A percentile compares a stretch with the other conserved stretches of the same genome.
These are phyloP conservation scores for Ampelomyces quisqualis DNA, from an alignment of 2,329 filamentous ascomycete genomes.

Conservation along the genomic window DNA sequence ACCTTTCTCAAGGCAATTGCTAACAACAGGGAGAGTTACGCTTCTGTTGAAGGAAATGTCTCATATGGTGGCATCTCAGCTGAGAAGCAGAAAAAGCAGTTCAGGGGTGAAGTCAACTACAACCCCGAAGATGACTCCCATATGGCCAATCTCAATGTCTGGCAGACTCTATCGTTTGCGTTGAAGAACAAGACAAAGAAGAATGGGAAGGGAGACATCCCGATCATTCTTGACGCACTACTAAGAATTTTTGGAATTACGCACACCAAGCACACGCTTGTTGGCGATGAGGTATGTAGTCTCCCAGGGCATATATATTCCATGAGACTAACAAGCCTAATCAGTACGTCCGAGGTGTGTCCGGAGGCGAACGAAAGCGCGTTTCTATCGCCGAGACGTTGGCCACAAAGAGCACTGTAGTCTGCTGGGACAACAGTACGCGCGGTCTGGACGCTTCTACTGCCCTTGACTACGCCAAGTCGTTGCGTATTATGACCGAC, in stretches of 20 bases:
- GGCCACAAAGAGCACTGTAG: slow-evolving; percentile 64
- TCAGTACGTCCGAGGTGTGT: slow-evolving; percentile 69
- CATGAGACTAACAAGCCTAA: no score
- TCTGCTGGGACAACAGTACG: slow-evolving; percentile 79
- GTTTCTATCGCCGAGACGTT: slow-evolving; percentile 73
- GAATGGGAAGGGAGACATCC: slow-evolving; percentile 62
- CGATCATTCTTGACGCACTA: slow-evolving; percentile 67
- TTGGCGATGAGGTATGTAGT: no score
- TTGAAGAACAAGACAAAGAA: slow-evolving; percentile 74
- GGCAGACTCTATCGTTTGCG: slow-evolving; percentile 75
- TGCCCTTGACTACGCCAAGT: slow-evolving; percentile 74
- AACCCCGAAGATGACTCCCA: slow-evolving; percentile 77
- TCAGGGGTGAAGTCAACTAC: slow-evolving; percentile 75
- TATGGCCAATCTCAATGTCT: slow-evolving; percentile 71
- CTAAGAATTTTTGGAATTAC: slow-evolving; percentile 77
- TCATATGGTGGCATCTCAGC: slow-evolving; percentile 71
- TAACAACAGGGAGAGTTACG: slow-evolving; percentile 67
- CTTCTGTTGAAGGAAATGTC: slow-evolving; percentile 67
- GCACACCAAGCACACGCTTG: slow-evolving; percentile 71
- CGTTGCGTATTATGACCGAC: slow-evolving; percentile 77
- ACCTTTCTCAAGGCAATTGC: slow-evolving; percentile 76
- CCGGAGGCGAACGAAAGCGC: slow-evolving; percentile 77
- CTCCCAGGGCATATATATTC: no score
- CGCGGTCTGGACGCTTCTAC: slow-evolving; percentile 78
- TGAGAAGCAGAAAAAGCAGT: slow-evolving; percentile 65